Conservation (phyloP, 345 rosid species). For the Orychophragmus violaceus region DNA sequence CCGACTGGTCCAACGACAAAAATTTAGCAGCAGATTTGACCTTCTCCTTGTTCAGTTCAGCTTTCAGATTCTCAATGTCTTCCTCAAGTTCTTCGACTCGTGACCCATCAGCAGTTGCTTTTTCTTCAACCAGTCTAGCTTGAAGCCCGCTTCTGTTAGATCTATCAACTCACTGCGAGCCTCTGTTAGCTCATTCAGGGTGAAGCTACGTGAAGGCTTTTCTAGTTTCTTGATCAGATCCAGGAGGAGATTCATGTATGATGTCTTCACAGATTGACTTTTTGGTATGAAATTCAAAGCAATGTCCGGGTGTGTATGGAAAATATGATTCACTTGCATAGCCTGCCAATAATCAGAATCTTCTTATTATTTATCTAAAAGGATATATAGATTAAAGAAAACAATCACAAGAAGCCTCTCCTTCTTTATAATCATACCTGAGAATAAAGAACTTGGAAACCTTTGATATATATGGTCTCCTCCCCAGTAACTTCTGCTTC, state of each 20-base stretch:
- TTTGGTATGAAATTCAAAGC: not conserved
- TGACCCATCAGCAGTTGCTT: not conserved
- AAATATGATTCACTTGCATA: not conserved
- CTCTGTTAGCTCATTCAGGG: not conserved
- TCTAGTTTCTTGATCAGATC: not conserved
- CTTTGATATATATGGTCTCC: too few species aligned
- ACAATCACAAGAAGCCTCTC: not conserved
- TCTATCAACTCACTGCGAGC: not conserved
- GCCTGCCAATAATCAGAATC: not conserved
- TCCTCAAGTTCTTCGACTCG: not conserved
- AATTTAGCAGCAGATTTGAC: too few species aligned
- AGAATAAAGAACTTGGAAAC: too few species aligned
- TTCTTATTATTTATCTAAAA: too few species aligned
- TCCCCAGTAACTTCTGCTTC: too few species aligned
- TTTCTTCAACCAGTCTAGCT: not conserved
- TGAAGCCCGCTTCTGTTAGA: not conserved
- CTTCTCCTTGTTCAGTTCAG: not conserved
- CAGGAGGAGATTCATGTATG: too few species aligned
- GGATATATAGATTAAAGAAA: not conserved
- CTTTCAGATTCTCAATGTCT: not conserved
- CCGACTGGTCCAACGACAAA: too few species aligned
- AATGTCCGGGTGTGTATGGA: not conserved
- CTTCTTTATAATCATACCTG: not conserved
- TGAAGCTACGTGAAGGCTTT: not conserved
- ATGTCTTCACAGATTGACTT: not conserved